A percentile compares a stretch with the other conserved stretches of the same genome.
Conservation (phyloP, 2,329 filamentous ascomycete genomes). For the Fulvia fulva region DNA sequence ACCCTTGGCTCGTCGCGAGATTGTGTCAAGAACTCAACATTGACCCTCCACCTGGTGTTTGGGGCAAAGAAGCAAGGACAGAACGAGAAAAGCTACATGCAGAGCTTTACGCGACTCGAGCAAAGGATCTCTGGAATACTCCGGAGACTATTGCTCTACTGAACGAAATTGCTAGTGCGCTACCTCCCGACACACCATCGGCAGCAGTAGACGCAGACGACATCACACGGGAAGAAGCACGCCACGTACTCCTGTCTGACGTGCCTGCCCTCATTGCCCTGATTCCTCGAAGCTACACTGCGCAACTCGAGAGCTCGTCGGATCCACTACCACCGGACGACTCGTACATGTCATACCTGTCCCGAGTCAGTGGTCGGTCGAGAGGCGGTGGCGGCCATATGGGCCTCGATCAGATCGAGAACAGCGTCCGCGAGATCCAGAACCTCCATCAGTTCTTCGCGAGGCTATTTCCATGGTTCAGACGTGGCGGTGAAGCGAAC, state of each 20-base stretch:
- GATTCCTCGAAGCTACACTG: constrained; percentile 63
- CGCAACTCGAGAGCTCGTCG: constrained; percentile 66
- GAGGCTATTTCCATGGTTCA: constrained; percentile 30
- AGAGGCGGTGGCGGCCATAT: constrained; percentile 1
- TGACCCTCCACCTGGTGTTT: constrained; percentile 72
- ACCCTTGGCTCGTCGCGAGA: constrained; percentile 80
- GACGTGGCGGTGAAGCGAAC: constrained; percentile 8
- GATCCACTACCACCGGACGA: constrained; percentile 74
- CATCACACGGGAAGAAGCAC: constrained; percentile 57
- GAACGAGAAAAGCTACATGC: constrained; percentile 65
- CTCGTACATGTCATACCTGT: constrained; percentile 14
- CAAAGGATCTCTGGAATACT: constrained; percentile 84
- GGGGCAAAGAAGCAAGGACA: constrained; percentile 69
- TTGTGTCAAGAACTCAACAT: constrained; percentile 78
- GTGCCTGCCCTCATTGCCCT: constrained; percentile 66
- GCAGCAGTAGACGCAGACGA: constrained; percentile 36
- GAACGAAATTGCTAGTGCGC: constrained; percentile 61
- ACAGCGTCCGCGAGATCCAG: constrained; percentile 27
- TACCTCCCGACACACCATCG: constrained; percentile 39
- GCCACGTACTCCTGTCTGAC: constrained; percentile 76
- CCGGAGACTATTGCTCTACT: constrained; percentile 66
- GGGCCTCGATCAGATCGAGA: constrained; percentile 11
- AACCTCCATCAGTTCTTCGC: constrained; percentile 28
- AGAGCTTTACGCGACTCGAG: constrained; percentile 69
- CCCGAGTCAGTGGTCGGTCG: neutral